Evolutionary conservation across 805 yeast species (phyloP), one percentile per base, ranked within the genome.

Genomic region (Saccharomyces kudriavzevii): DNA sequence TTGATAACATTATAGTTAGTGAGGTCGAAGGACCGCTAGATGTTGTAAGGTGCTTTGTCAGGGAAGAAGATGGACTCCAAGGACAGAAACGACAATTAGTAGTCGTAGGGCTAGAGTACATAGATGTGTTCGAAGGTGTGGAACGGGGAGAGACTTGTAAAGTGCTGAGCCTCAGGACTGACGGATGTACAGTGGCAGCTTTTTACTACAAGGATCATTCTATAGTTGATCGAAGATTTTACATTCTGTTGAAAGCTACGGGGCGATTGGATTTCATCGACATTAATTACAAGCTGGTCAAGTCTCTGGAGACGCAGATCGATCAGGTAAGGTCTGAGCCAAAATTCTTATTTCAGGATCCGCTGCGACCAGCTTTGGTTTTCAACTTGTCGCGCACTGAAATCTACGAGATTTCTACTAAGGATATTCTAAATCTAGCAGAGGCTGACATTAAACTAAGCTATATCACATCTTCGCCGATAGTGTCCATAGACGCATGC

Each of bases 101-200:
- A 31, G 48, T 45, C 10, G 29, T 45, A n/a, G 48, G 29, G 11
- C 29, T 27, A 11, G 48, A 45, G 13, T 10, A 20, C 9, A n/a
- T 45, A n/a, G 29, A 45, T 25, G 48, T 45, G 9, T 45, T n/a
- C 10, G 28, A n/a, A 26, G 48, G 29, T 9, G 11, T 35, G 17
- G 43, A 35, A 35, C 43, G 6, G 17, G 24, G 17, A 17, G 43
- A 35, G 11, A 13, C 43, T 4, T 24, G 43, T 13, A 35, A 35
- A 17, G 24, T 17, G 24, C 17, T 35, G 17, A 35, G 43, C 3
- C 24, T 35, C 11, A 35, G 25, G 25, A 54, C 57, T 8, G 13
- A 49, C 2, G 67, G 66, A 2, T 62, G 58, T 40, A 61, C 47
- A 8, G 49, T 57, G 14, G 64, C 56, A 2, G 60, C 57, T 3